Base-by-base conservation (phyloP, 148 eudicot genomes). In the Euryodendron excelsum region DNA sequence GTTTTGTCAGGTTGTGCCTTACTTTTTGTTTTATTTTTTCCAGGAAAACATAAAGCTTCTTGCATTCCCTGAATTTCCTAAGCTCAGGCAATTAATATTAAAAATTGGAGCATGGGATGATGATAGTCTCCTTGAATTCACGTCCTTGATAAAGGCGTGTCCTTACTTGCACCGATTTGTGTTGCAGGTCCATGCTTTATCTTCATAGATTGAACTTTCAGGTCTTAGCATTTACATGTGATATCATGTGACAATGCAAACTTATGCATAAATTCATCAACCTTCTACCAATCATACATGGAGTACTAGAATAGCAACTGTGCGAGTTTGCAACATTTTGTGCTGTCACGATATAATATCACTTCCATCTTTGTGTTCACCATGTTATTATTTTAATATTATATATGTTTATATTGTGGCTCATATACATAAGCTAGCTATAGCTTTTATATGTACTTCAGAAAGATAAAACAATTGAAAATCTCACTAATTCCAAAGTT, bases 61-160 rank as follows among this genome's bases (percentile, higher is more conserved):
- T 45, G 6, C 73, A 1, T 77, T 81, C 23, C 84, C 84, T 34
- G 73, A 50, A 63, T 47, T 81, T 63, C 80, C 80, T 0, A 77
- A 77, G 18, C 80, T 81, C 47, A 77, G 39, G 77, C 56, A 81
- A 69, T 69, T 81, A 34, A 77, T 77, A 36, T 41, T 81, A 8
- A 77, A 81, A 39, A 80, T 81, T 50, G 80, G 80, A 39, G 84
- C 77, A 44, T 77, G 84, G 84, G 77, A 58, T 31, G 80, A 81
- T 73, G 84, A 81, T 77, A 68, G 84, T 71, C 77, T 77, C 33
- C 84, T 81, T 44, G 73, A 72, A 44, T 81, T 81, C 59, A 64
- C 80, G 55, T 77, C 80, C 25, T 74, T 77, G 23, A 50, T 67
- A 36, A 52, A 65, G 73, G 77, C 80, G 4, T 81, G 84, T 59